Conservation (phyloP, 768 basidiomycete genomes). For the Punctularia strigosozonata region DNA sequence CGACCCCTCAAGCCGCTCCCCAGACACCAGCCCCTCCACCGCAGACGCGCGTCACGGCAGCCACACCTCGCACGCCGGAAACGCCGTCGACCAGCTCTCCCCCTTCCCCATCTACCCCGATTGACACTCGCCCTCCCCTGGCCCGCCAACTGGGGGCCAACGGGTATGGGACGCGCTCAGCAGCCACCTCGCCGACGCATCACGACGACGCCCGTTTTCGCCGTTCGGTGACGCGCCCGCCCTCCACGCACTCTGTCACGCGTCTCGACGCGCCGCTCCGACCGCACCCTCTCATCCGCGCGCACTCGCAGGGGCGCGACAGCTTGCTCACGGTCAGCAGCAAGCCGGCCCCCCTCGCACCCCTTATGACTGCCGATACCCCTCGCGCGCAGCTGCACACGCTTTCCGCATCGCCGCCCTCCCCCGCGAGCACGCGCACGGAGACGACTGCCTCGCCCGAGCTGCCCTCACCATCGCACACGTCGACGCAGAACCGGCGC, state of each 20-base stretch:
- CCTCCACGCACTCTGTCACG: slow-evolving; percentile 49
- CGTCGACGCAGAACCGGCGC: slow-evolving; percentile 25
- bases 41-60: slow-evolving; percentile 15
- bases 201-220: too few species aligned
- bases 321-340: slow-evolving; percentile 15
- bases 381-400: slow-evolving; percentile 31
- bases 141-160: too few species aligned
- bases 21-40: slow-evolving; percentile 7
- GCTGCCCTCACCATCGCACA: slow-evolving; percentile 7
- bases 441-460: slow-evolving; percentile 18
- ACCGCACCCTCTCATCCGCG: slow-evolving; percentile 71
- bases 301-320: slow-evolving; percentile 47
- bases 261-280: slow-evolving; percentile 27
- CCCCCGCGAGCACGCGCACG: slow-evolving; percentile 26
- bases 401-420: slow-evolving; percentile 20
- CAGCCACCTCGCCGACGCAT: too few species aligned
- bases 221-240: slow-evolving; percentile 47
- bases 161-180: too few species aligned
- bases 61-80: slow-evolving; percentile 26
- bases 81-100: slow-evolving; percentile 20
- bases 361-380: slow-evolving; percentile 45
- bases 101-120: slow-evolving; percentile 30
- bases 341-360: slow-evolving; percentile 42
- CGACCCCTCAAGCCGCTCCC: slow-evolving; percentile 8
- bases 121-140: too few species aligned